Evolutionary conservation across 768 basidiomycete genomes (phyloP).

Genomic region (Lactarius deliciosus): DNA sequence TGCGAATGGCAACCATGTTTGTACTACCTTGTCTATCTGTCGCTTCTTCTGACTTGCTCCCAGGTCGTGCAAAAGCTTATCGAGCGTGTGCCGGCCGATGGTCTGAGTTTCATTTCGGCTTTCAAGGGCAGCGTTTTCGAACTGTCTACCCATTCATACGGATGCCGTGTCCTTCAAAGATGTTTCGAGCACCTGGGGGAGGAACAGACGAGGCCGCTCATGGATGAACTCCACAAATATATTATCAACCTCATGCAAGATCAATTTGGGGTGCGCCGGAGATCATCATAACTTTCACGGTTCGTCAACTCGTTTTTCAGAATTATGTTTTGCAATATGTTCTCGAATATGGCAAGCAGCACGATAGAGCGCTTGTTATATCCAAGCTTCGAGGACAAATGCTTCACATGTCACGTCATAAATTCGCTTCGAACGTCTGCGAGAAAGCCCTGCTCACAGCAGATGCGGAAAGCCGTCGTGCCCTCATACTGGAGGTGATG

Average conservation of each 20-base stretch:
- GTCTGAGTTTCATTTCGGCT: constrained; percentile 67
- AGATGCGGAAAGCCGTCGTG: constrained; percentile 59
- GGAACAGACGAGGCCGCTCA: constrained; percentile 61
- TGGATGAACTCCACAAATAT: constrained; percentile 80
- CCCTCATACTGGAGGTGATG: constrained; percentile 82
- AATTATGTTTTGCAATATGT: constrained; percentile 97
- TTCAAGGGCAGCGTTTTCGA: constrained; percentile 80
- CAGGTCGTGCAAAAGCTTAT: constrained; percentile 89
- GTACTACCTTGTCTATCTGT: constrained; percentile 30
- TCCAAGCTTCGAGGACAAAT: constrained; percentile 73
- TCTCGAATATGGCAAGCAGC: constrained; percentile 71
- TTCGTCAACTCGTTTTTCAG: constrained; percentile 41
- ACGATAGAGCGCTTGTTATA: constrained; percentile 68
- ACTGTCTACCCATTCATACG: constrained; percentile 85
- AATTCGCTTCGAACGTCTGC: constrained; percentile 95
- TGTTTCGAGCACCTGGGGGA: constrained; percentile 84
- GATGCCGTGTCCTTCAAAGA: constrained; percentile 92
- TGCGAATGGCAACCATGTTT: constrained; percentile 93
- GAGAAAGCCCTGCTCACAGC: constrained; percentile 83
- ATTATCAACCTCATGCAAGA: constrained; percentile 79
- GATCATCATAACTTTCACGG: neutral
- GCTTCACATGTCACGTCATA: constrained; percentile 77
- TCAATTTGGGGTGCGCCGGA: constrained; percentile 77
- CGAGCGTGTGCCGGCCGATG: constrained; percentile 73
- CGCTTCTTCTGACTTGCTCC: constrained; percentile 18